phyloP scores from a whole-genome alignment of 352 stramenopile genomes.

The Pythium utonaiense region DNA sequence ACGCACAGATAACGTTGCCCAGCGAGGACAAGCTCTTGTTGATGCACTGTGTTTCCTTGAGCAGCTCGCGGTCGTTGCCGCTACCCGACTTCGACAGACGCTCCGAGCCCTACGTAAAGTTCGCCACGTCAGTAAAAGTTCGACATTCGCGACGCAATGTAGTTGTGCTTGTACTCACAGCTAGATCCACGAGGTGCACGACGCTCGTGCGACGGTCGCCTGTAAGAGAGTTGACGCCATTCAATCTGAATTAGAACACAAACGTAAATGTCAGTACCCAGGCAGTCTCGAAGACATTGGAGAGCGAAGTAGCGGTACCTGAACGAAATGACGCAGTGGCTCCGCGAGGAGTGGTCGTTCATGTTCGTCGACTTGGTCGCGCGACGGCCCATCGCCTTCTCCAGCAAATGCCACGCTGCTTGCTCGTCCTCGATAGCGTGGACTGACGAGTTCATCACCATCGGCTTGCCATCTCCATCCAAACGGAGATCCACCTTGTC shows the following conservation, averaged over 20 bases:
- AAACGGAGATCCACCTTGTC: slow-evolving; percentile 74
- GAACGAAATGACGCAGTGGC: slow-evolving; percentile 85
- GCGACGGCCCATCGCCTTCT: slow-evolving; percentile 52
- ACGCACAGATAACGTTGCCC: slow-evolving; percentile 79
- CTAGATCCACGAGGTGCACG: slow-evolving; percentile 79
- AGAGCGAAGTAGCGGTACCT: slow-evolving; percentile 29
- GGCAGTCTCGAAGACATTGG: too few relatives aligned
- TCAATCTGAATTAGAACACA: slow-evolving; percentile 31
- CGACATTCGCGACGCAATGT: neutral
- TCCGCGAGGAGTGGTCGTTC: slow-evolving; percentile 82
- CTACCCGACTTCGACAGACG: slow-evolving; percentile 79
- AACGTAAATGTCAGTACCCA: neutral
- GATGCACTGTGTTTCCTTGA: slow-evolving; percentile 84
- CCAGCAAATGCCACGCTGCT: slow-evolving; percentile 62
- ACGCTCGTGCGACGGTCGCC: slow-evolving; percentile 55
- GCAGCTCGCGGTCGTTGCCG: slow-evolving; percentile 60
- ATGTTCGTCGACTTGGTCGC: slow-evolving; percentile 84
- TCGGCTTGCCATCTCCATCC: slow-evolving; percentile 61
- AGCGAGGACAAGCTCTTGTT: slow-evolving; percentile 86
- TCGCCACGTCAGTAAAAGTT: neutral
- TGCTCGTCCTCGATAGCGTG: slow-evolving; percentile 51
- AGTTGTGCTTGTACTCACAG: slow-evolving; percentile 32
- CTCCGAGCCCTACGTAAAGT: slow-evolving; percentile 61
- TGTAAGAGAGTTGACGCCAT: slow-evolving; percentile 56
- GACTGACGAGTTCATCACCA: slow-evolving; percentile 60